phyloP scores from a whole-genome alignment of 441 rosid genomes.

The Sinapis alba region DNA sequence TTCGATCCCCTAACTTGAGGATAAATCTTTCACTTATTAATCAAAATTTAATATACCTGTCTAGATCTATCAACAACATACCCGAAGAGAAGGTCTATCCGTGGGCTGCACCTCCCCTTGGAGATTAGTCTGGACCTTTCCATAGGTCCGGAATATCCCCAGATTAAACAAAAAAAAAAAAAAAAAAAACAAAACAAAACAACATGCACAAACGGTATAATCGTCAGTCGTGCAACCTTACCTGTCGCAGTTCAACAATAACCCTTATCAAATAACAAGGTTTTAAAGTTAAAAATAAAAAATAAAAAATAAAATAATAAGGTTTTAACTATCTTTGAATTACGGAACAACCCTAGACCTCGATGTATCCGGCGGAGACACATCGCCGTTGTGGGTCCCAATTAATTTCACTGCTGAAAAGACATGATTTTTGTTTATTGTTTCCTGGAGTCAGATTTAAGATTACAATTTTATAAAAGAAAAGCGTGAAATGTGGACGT shows the following conservation, averaged over 20 bases:
- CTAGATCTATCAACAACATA: background rate
- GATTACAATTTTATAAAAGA: background rate
- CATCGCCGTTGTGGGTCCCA: conserved; percentile 30
- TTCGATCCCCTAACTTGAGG: background rate
- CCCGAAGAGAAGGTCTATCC: too few species aligned
- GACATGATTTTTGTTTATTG: background rate
- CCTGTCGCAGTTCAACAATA: too few species aligned
- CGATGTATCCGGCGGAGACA: conserved; percentile 29
- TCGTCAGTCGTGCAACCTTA: conserved; percentile 33
- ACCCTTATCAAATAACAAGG: too few species aligned
- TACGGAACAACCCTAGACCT: conserved; percentile 7
- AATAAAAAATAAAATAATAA: conserved; percentile 12
- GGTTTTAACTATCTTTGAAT: background rate
- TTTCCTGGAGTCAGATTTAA: background rate
- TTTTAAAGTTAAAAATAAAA: conserved; percentile 7
- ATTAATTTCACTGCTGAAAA: background rate
- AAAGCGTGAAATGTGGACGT: conserved; percentile 31
- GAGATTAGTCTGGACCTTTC: too few species aligned
- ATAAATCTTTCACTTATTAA: background rate
- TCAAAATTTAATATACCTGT: background rate
- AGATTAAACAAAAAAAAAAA: too few species aligned
- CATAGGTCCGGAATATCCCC: too few species aligned
- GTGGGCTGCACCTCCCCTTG: too few species aligned
- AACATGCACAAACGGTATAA: conserved; percentile 13
- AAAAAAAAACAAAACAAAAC: too few species aligned